These are phyloP conservation scores for Epichloe aotearoae DNA, from an alignment of 2,329 filamentous ascomycete genomes.

Conservation along the genomic window DNA sequence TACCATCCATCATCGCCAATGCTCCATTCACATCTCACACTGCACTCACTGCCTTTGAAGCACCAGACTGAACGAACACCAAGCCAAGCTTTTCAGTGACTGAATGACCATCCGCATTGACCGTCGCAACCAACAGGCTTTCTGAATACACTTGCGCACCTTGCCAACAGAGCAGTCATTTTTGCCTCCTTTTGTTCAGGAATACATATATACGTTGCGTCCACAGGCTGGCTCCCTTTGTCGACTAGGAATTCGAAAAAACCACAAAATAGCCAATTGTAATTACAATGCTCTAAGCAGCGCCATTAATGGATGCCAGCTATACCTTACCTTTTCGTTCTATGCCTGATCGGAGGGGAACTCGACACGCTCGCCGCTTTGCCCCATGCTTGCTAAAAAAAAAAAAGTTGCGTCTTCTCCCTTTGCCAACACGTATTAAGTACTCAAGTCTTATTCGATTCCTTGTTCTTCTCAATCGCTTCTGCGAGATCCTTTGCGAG, in stretches of 20 bases:
- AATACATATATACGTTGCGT: background rate
- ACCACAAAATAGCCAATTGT: background rate
- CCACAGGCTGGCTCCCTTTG: background rate
- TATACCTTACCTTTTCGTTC: background rate
- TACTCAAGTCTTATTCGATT: conserved; percentile 38
- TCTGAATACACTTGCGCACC: no score
- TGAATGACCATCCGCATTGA: no score
- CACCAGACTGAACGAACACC: no score
- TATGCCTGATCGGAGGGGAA: background rate
- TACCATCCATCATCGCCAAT: no score
- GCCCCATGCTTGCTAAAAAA: conserved; percentile 1
- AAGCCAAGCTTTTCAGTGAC: no score
- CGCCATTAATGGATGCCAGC: conserved; percentile 6
- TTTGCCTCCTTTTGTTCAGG: background rate
- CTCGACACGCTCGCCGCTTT: background rate
- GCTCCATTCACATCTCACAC: no score
- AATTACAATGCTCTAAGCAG: conserved; percentile 6
- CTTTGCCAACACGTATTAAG: background rate
- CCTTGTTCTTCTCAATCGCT: conserved; percentile 40
- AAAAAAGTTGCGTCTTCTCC: background rate
- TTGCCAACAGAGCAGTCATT: background rate
- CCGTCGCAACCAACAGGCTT: no score
- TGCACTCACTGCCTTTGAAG: no score
- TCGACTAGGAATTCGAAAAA: background rate
- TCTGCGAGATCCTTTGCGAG: conserved; percentile 40